Evolutionary conservation across 1,284 basidiomycete genomes (phyloP).

Genomic region (Ceraceosorus bombacis): DNA sequence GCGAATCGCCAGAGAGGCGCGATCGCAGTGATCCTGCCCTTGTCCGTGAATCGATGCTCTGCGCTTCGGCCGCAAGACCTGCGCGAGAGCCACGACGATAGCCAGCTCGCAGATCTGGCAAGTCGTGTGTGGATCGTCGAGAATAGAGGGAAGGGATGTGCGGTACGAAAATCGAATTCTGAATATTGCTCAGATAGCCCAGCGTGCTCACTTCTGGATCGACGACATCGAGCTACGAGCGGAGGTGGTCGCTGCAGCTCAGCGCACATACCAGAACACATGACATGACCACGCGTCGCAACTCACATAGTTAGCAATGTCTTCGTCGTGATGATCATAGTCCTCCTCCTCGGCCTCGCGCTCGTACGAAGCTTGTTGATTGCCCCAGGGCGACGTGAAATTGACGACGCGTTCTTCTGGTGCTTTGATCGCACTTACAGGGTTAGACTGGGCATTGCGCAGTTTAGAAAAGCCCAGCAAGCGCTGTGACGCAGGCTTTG

Average conservation of each 20-base stretch:
- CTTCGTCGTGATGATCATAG: not conserved
- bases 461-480: no score
- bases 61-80: no score
- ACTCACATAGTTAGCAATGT: not conserved
- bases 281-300: not conserved
- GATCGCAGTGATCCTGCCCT: not conserved
- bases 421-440: no score
- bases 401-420: no score
- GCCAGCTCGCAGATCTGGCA: slow-evolving; percentile 39
- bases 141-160: slow-evolving; percentile 60
- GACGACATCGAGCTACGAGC: slow-evolving; percentile 59
- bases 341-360: not conserved
- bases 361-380: not conserved
- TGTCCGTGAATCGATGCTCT: no score
- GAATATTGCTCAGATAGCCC: slow-evolving; percentile 66
- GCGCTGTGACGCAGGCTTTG: no score
- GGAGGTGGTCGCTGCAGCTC: not conserved
- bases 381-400: no score
- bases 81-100: not conserved
- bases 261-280: not conserved
- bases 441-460: no score
- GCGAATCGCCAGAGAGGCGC: no score
- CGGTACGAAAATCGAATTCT: slow-evolving; percentile 67
- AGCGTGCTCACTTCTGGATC: slow-evolving; percentile 67
- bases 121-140: slow-evolving; percentile 60